Evolutionary conservation across 2,329 filamentous ascomycete genomes (phyloP).

Genomic region (Pestalotiopsis sp.): DNA sequence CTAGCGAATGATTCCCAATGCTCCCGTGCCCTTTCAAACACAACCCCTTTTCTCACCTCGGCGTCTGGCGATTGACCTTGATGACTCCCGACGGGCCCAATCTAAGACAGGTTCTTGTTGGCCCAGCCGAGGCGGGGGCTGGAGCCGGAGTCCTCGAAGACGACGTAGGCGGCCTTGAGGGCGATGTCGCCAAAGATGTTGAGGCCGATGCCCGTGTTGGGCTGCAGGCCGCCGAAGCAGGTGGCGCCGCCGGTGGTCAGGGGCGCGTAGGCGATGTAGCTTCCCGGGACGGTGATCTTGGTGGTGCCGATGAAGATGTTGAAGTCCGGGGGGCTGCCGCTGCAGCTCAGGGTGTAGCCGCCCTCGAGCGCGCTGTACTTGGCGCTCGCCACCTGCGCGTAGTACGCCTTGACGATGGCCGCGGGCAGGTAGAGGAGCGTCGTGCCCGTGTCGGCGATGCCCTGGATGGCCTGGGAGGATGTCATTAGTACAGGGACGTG

Average conservation of each 20-base stretch:
- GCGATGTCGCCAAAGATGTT: constrained; percentile 19
- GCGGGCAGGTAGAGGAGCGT: constrained; percentile 62
- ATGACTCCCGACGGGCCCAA: background rate
- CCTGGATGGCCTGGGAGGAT: background rate
- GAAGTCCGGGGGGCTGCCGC: constrained; percentile 46
- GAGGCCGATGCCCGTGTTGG: constrained; percentile 15
- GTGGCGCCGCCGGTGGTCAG: constrained; percentile 4
- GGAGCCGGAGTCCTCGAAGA: constrained; percentile 11
- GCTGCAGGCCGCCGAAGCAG: constrained; percentile 13
- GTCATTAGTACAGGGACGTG: background rate
- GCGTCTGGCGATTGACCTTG: background rate
- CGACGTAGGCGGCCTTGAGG: constrained; percentile 17
- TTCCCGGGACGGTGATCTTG: constrained; percentile 8
- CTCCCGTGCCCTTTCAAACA: background rate
- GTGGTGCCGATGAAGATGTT: constrained; percentile 27
- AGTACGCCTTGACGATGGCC: constrained; percentile 57
- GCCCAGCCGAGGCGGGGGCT: constrained; percentile 9
- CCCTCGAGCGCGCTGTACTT: constrained; percentile 43
- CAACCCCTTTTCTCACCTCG: background rate
- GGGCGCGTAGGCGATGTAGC: constrained; percentile 6
- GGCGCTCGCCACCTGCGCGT: constrained; percentile 55
- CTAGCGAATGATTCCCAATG: background rate
- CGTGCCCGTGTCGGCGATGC: constrained; percentile 65
- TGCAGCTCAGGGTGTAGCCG: constrained; percentile 62
- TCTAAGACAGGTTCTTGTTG: constrained; percentile 6